phyloP scores from a whole-genome alignment of 1,284 basidiomycete genomes.

The Malassezia brasiliensis region DNA sequence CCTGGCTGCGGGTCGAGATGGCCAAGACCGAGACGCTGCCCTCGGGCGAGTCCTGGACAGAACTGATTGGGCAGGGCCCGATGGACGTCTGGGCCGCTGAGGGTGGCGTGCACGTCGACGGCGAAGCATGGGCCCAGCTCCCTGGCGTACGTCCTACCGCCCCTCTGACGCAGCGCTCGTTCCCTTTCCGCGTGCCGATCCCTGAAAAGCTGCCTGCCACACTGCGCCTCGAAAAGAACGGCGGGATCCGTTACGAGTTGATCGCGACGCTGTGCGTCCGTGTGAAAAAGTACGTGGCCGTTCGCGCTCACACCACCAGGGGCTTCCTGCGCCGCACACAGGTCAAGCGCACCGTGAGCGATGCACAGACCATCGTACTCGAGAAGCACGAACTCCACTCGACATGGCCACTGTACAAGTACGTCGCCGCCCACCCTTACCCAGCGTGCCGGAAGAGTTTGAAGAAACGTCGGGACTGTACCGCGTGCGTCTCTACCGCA shows the following conservation, averaged over 20 bases:
- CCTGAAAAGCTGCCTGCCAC: constrained; percentile 42
- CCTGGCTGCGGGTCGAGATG: constrained; percentile 45
- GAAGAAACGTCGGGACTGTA: constrained; percentile 26
- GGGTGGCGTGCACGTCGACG: constrained; percentile 21
- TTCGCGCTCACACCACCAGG: constrained; percentile 23
- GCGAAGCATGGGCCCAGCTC: constrained; percentile 25
- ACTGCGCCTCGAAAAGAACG: constrained; percentile 37
- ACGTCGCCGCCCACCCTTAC: background rate
- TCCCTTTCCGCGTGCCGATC: constrained; percentile 33
- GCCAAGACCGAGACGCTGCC: constrained; percentile 42
- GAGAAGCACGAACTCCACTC: constrained; percentile 47
- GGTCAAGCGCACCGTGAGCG: constrained; percentile 16
- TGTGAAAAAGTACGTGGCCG: constrained; percentile 28
- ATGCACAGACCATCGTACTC: constrained; percentile 32
- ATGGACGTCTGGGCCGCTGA: constrained; percentile 38
- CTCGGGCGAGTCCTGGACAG: constrained; percentile 41
- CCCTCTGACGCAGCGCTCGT: background rate
- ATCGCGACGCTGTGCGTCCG: constrained; percentile 40
- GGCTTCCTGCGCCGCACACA: constrained; percentile 24
- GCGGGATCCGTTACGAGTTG: constrained; percentile 40
- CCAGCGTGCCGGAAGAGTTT: constrained; percentile 25
- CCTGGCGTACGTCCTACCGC: constrained; percentile 10
- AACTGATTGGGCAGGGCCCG: constrained; percentile 42
- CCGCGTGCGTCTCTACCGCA: constrained; percentile 28
- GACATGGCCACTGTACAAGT: constrained; percentile 40